Base-by-base conservation (phyloP, 2,329 filamentous ascomycete genomes). In the Beauveria rudraprayagi region DNA sequence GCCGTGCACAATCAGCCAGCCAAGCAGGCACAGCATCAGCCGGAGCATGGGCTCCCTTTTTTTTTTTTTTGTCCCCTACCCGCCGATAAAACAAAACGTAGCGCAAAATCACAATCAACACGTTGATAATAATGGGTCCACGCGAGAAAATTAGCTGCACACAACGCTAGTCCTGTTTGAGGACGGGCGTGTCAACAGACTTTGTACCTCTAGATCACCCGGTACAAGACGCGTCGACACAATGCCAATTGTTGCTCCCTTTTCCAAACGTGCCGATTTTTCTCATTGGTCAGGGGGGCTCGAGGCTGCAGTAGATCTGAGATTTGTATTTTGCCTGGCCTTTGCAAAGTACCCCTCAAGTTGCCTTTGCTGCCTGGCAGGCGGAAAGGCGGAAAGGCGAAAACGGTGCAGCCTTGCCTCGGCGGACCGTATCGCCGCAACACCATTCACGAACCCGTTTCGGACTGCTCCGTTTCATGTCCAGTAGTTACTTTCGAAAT, bases 1-100 rank as follows among this genome's bases (percentile, higher is more conserved):
- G 66, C 69, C 66, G 70, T 66, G 65, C 65, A 67, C 69, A 75
- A 75, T 75, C 73, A 75, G 74, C 75, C 73, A 74, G 72, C 30
- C 30, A 34, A 34, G 3, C 30, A 34, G 9, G 30, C 67, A 66
- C 40, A 37, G 62, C 63, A 70, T 70, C 68, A 70, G 67, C 69
- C 67, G 63, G 63, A 44, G 53, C 53, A 46, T 46, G 19, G 14
- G 56, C 22, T 46, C n/a, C 26, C 16, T 30, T 30, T 30, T 41
- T 54, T 30, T 41, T 54, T 55, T 54, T 43, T 43, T 44, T 28
- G 22, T n/a, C 6, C 7, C 9, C 10, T 37, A 11, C 14, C 9
- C 34, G 34, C 46, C 24, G 46, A 40, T 50, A 52, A 47, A 43
- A 48, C 43, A 52, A 57, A 40, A 22, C 28, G 43, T 56, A 19